Percentiles rank a stretch among this genome's conserved stretches.
These are phyloP conservation scores for Vaucheria bursata DNA, from an alignment of 352 stramenopile genomes.

Conservation along the genomic window DNA sequence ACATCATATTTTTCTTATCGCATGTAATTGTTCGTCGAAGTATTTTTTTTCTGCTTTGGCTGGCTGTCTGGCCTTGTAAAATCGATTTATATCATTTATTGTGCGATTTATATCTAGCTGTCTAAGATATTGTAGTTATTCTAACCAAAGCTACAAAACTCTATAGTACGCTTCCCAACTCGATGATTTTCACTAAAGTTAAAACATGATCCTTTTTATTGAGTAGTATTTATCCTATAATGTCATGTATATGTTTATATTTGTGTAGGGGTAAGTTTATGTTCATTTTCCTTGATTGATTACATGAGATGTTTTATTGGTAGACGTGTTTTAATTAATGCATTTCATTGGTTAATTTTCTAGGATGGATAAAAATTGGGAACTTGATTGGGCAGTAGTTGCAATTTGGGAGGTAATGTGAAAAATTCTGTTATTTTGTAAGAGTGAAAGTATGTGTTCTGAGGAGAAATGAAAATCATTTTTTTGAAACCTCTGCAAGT, in stretches of 20 bases:
- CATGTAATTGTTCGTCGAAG: too few relatives aligned
- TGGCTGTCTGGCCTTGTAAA: too few relatives aligned
- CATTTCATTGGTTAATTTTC: not conserved
- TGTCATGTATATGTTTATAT: not conserved
- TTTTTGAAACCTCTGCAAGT: too few relatives aligned
- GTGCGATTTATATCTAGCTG: too few relatives aligned
- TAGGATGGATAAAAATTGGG: conserved; percentile 8
- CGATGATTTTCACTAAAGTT: not conserved
- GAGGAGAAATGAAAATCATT: too few relatives aligned
- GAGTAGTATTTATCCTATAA: not conserved
- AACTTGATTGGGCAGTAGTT: conserved; percentile 20
- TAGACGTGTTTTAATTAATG: not conserved
- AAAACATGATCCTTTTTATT: not conserved
- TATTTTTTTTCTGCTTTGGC: too few relatives aligned
- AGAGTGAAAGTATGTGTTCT: too few relatives aligned
- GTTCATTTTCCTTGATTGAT: not conserved
- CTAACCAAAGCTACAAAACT: too few relatives aligned
- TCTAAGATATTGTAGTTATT: too few relatives aligned
- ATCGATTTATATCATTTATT: too few relatives aligned
- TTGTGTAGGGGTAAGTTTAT: not conserved
- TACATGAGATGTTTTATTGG: not conserved
- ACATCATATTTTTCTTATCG: too few relatives aligned
- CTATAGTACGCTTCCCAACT: not conserved
- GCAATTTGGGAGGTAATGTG: conserved; percentile 41
- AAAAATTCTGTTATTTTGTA: too few relatives aligned